phyloP scores from a whole-genome alignment of 345 rosid genomes.

The Excoecaria cochinchinensis region DNA sequence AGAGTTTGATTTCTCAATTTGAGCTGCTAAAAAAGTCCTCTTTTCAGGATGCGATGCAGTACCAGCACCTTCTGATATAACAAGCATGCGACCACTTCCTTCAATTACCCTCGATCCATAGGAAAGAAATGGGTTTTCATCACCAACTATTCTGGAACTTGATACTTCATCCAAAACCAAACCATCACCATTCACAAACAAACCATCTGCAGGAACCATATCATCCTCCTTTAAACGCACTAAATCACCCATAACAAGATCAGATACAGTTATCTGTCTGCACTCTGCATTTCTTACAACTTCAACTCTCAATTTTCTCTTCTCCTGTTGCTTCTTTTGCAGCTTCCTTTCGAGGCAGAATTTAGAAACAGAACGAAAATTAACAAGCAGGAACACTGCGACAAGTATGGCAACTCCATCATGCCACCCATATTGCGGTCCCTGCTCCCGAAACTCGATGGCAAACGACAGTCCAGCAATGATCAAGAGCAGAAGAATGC shows the following conservation, averaged over 20 bases:
- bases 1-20: slow-evolving; percentile 11
- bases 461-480: slow-evolving; percentile 20
- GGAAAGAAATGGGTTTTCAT: slow-evolving; percentile 6
- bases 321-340: slow-evolving; percentile 13
- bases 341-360: slow-evolving; percentile 15
- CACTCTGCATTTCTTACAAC: slow-evolving; percentile 11
- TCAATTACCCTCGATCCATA: slow-evolving; percentile 25
- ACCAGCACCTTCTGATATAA: background rate
- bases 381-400: slow-evolving; percentile 16
- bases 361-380: slow-evolving; percentile 14
- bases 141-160: slow-evolving; percentile 3
- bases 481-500: slow-evolving; percentile 20
- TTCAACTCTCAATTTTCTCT: slow-evolving; percentile 12
- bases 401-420: slow-evolving; percentile 29
- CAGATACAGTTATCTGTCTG: background rate
- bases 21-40: slow-evolving; percentile 18
- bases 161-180: slow-evolving; percentile 17
- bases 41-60: background rate
- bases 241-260: slow-evolving; percentile 23
- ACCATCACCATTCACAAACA: slow-evolving; percentile 14
- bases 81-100: slow-evolving; percentile 27
- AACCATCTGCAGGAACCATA: slow-evolving; percentile 29
- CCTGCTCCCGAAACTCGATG: slow-evolving; percentile 16
- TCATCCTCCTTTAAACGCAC: slow-evolving; percentile 15
- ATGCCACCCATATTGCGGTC: slow-evolving; percentile 27